Conservation (phyloP, 163 green algal genomes). For the Scenedesmus sp. region DNA sequence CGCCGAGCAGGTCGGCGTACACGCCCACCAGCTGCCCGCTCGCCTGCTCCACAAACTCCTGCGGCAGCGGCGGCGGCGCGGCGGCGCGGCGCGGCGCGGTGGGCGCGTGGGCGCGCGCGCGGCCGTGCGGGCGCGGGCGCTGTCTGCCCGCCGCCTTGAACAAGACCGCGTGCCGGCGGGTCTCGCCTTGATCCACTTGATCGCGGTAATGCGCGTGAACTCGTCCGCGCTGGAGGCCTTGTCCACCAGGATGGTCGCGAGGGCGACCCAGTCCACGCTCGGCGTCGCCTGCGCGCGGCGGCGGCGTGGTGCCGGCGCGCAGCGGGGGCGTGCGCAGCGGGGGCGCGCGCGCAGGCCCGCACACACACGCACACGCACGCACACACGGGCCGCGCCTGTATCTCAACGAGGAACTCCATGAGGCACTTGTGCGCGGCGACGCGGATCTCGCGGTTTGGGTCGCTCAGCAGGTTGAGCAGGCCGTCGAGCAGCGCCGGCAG, state of each 20-base stretch:
- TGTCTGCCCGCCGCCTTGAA: too few species aligned
- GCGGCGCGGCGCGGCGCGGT: too few species aligned
- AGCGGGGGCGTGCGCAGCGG: background rate
- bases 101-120: too few species aligned
- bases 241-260: slow-evolving; percentile 69
- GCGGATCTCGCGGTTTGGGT: slow-evolving; percentile 80
- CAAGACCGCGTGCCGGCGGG: too few species aligned
- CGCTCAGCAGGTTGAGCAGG: slow-evolving; percentile 81
- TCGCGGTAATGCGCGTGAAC: slow-evolving; percentile 77
- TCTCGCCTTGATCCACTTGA: slow-evolving; percentile 75
- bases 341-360: too few species aligned
- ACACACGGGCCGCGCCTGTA: slow-evolving; percentile 42
- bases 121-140: too few species aligned
- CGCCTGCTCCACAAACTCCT: slow-evolving; percentile 81
- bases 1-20: slow-evolving; percentile 78
- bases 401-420: slow-evolving; percentile 79
- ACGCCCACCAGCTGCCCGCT: slow-evolving; percentile 67
- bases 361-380: background rate
- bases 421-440: slow-evolving; percentile 58
- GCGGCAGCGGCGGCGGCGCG: too few species aligned
- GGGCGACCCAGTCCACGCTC: slow-evolving; percentile 59
- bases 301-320: background rate
- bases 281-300: slow-evolving; percentile 47
- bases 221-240: slow-evolving; percentile 66
- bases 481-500: slow-evolving; percentile 92